phyloP scores from a whole-genome alignment of 768 basidiomycete genomes.

The Filobasidium floriforme region DNA sequence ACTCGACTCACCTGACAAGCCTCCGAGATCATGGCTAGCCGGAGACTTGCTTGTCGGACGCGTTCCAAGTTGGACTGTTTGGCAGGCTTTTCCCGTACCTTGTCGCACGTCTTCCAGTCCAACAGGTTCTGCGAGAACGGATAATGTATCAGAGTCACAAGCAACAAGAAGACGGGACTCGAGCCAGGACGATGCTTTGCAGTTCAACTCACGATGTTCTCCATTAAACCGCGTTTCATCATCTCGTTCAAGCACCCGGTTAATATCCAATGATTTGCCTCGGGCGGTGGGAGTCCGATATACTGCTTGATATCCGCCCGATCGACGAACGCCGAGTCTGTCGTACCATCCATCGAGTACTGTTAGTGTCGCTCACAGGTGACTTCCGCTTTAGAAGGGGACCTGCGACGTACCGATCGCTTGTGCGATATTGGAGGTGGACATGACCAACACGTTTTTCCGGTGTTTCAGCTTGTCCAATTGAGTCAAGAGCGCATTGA shows the following conservation, averaged over 20 bases:
- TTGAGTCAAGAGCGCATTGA: conserved; percentile 93
- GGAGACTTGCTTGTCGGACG: conserved; percentile 53
- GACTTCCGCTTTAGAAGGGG: neutral
- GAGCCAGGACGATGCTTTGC: neutral
- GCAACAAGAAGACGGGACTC: neutral
- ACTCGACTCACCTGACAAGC: conserved; percentile 63
- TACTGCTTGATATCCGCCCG: conserved; percentile 96
- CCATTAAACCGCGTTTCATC: conserved; percentile 62
- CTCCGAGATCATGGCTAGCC: conserved; percentile 61
- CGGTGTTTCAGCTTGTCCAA: conserved; percentile 87
- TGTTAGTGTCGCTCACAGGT: neutral
- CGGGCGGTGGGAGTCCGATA: conserved; percentile 78
- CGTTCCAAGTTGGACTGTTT: conserved; percentile 49
- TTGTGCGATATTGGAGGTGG: conserved; percentile 88
- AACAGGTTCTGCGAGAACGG: conserved; percentile 17
- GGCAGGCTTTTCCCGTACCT: conserved; percentile 20
- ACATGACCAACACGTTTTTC: conserved; percentile 91
- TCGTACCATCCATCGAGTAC: neutral
- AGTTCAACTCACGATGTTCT: conserved; percentile 54
- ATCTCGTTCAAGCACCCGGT: conserved; percentile 74
- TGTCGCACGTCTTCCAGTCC: conserved; percentile 24
- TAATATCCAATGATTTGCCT: conserved; percentile 89
- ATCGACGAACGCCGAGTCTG: conserved; percentile 92
- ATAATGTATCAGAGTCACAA: neutral
- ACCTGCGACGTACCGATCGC: conserved; percentile 65